Base-by-base conservation (phyloP, 225 moss, liverwort and hornwort species). In the Pleurozium schreberi region DNA sequence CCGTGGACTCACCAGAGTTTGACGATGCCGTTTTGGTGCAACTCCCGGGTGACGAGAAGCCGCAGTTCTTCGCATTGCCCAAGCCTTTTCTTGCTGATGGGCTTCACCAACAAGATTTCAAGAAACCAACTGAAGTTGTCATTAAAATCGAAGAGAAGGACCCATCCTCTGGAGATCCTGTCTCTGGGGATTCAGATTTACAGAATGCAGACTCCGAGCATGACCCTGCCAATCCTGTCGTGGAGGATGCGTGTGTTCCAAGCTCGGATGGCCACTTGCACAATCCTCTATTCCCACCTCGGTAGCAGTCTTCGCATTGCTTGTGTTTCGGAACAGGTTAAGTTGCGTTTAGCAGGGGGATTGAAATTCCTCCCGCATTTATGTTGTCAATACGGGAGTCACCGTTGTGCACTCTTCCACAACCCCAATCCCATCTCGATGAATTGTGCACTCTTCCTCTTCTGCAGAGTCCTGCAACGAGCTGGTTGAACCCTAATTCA, bases 21-120 rank as follows among this genome's bases (percentile, higher is more conserved):
- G 91, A 92, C 78, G 81, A 88, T 84, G 92, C 87, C 43, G 93
- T 93, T 40, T 49, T 93, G 33, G 92, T 93, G n/a, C 92, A 91
- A 45, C 90, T 92, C 55, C 93, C 93, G 8, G 93, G 93, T 26
- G 91, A 93, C 74, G 90, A 86, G 64, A 93, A 88, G 27, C 92
- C 93, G 64, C 90, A 90, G 28, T 92, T 88, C 87, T 92, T 93
- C 50, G 93, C 93, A 38, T 60, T 92, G 70, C 93, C 92, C 2
- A 86, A 75, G 18, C 92, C 92, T 21, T 91, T 90, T 63, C 55
- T n/a, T 11, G 43, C 52, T 7, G 60, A 75, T 15, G 69, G 21
- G 12, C 67, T 20, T 33, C 55, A 1, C 23, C 12, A 25, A 47
- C 30, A 55, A 23, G 87, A 60, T 45, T 36, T 12, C 30, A 71